Conservation (phyloP, 176 grass and related monocot genomes). For the Ensete ventricosum region DNA sequence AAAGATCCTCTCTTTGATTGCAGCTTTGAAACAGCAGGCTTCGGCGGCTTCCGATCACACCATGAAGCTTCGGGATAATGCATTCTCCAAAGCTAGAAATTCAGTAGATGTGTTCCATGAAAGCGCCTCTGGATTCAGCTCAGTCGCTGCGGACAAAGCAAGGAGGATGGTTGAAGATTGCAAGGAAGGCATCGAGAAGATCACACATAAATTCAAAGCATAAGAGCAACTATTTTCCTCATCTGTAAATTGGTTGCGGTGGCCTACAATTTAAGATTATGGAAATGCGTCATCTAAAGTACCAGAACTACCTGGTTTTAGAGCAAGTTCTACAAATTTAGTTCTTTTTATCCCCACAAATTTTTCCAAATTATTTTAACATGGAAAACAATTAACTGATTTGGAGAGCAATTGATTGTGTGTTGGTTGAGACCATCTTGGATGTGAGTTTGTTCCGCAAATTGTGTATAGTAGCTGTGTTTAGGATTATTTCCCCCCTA, state of each 20-base stretch:
- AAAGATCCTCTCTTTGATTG: constrained; percentile 46
- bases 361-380: too few species aligned
- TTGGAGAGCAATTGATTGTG: too few species aligned
- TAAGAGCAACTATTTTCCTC: constrained; percentile 9
- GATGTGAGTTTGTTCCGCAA: too few species aligned
- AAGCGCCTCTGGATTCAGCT: constrained; percentile 23
- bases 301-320: background rate
- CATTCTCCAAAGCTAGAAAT: constrained; percentile 38
- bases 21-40: constrained; percentile 39
- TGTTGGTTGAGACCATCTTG: too few species aligned
- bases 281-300: background rate
- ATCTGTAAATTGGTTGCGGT: background rate
- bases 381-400: too few species aligned
- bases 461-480: too few species aligned
- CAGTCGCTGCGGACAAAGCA: constrained; percentile 14
- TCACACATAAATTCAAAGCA: constrained; percentile 61
- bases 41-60: constrained; percentile 21
- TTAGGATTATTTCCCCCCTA: too few species aligned
- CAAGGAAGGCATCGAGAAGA: constrained; percentile 57
- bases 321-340: background rate
- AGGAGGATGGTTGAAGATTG: constrained; percentile 61
- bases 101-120: constrained; percentile 26
- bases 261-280: background rate
- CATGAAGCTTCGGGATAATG: constrained; percentile 14
- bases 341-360: background rate